Percentiles rank a stretch among this genome's conserved stretches.
phyloP scores from a whole-genome alignment of 2,329 filamentous ascomycete genomes.

The Monilinia fructigena region DNA sequence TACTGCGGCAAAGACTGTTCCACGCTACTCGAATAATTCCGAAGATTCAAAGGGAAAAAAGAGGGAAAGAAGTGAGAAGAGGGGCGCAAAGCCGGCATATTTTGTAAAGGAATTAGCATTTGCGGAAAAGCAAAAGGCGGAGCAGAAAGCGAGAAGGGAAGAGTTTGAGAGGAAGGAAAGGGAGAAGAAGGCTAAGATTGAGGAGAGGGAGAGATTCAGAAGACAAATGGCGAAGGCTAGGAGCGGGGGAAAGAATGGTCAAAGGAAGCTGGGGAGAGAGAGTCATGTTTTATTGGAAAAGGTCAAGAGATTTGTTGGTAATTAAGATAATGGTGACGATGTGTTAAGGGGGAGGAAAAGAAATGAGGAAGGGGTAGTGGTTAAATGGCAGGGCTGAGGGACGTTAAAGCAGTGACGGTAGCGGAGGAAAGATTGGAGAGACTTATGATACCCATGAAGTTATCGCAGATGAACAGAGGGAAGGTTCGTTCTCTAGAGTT shows the following conservation, averaged over 20 bases:
- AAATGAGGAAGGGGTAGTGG: too few relatives aligned
- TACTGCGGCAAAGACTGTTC: conserved; percentile 22
- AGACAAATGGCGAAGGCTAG: conserved; percentile 49
- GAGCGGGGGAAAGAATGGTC: conserved; percentile 61
- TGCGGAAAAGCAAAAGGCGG: conserved; percentile 51
- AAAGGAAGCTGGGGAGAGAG: conserved; percentile 67
- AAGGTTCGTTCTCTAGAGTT: not conserved
- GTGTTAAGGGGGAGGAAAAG: not conserved
- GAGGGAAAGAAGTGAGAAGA: conserved; percentile 21
- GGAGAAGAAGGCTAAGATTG: conserved; percentile 57
- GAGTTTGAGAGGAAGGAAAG: conserved; percentile 53
- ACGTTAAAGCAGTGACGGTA: not conserved
- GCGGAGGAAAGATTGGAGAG: not conserved
- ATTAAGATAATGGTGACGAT: conserved; percentile 26
- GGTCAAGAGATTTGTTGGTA: conserved; percentile 51
- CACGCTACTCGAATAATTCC: conserved; percentile 7
- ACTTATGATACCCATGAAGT: conserved; percentile 23
- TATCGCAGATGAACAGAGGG: conserved; percentile 1
- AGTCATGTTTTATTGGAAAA: conserved; percentile 64
- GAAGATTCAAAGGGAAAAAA: not conserved
- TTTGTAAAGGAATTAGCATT: conserved; percentile 42
- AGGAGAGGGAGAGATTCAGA: conserved; percentile 52
- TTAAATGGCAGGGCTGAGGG: not conserved
- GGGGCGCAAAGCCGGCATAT: conserved; percentile 39
- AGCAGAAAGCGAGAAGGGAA: conserved; percentile 51